Base-by-base conservation (phyloP, 768 basidiomycete genomes). In the Lentinula sp. region DNA sequence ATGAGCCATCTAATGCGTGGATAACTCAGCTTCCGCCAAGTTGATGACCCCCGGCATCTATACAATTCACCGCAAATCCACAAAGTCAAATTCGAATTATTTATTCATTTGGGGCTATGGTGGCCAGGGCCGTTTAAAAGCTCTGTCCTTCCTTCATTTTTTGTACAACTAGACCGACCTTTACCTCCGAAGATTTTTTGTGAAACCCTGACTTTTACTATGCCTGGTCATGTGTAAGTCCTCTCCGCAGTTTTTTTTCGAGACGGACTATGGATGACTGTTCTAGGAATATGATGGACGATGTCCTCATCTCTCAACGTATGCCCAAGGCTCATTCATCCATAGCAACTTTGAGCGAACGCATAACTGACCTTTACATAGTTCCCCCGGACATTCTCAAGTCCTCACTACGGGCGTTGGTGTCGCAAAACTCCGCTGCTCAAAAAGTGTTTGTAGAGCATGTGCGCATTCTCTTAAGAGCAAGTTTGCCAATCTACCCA, bases 261-360 rank as follows among this genome's bases (percentile, higher is more conserved):
- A 15, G 13, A 13, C 28, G 20, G n/a, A 60, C 6, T 41, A 35
- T 42, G n/a, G 39, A 57, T 13, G 2, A 1, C 36, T 41, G 18
- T 39, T n/a, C 46, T 16, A 59, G 59, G n/a, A 60, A 60, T 36
- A 60, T 60, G 59, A 60, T 60, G 59, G 59, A 60, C 37, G 59
- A 60, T 23, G 59, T 60, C 48, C 59, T 60, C 39, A 60, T 60
- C n/a, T 51, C 59, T 51, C 59, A 60, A n/a, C 59, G 55, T 57
- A 32, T 8, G 55, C 42, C 16, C 20, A 16, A 16, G 15, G 10
- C 15, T 15, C 18, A 42, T 23, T 23, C 16, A 53, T n/a, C 18
- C 1, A 6, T 28, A 28, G 20, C 10, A 12, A 57, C 12, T 23
- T 23, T 6, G 9, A 37, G n/a, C 41, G n/a, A 20, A 13, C 13